Conservation (phyloP, 2,329 filamentous ascomycete species). For the Trichoderma afroharzianum region DNA sequence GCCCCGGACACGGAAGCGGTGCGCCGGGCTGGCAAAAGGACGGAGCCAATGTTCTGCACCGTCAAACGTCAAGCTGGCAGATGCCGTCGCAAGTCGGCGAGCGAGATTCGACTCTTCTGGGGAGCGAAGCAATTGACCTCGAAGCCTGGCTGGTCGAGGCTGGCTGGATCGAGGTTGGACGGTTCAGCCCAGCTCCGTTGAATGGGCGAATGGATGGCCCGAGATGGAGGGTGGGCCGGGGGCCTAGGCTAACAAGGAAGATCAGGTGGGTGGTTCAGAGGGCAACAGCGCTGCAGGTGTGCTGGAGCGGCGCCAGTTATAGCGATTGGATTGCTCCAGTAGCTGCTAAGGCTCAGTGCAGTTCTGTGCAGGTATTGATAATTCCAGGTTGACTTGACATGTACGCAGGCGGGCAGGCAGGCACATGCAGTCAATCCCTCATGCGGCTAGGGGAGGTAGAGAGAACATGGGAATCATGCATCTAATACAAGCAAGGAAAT, state of each 20-base stretch:
- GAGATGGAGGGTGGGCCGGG: conserved; percentile 15
- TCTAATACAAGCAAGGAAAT: neutral
- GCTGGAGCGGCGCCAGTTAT: neutral
- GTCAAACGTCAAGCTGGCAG: neutral
- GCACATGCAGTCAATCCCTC: neutral
- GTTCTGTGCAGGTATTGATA: neutral
- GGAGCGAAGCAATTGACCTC: conserved; percentile 11
- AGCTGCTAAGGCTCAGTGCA: neutral
- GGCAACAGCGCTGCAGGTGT: neutral
- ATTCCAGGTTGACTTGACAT: neutral
- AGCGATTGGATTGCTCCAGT: neutral
- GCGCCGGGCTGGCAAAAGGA: neutral
- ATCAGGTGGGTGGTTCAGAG: neutral
- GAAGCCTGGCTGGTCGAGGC: conserved; percentile 10
- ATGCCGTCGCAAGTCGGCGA: conserved; percentile 2
- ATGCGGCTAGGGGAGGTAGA: neutral
- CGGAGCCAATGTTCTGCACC: neutral
- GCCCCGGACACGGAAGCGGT: neutral
- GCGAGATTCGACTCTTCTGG: neutral
- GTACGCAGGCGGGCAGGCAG: neutral
- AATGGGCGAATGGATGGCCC: conserved; percentile 19
- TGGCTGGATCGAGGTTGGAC: conserved; percentile 16
- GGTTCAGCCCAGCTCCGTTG: conserved; percentile 10
- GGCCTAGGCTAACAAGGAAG: conserved; percentile 5
- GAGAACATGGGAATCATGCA: neutral